Conservation (phyloP, 768 basidiomycete species). For the Candolleomyces eurysporus region DNA sequence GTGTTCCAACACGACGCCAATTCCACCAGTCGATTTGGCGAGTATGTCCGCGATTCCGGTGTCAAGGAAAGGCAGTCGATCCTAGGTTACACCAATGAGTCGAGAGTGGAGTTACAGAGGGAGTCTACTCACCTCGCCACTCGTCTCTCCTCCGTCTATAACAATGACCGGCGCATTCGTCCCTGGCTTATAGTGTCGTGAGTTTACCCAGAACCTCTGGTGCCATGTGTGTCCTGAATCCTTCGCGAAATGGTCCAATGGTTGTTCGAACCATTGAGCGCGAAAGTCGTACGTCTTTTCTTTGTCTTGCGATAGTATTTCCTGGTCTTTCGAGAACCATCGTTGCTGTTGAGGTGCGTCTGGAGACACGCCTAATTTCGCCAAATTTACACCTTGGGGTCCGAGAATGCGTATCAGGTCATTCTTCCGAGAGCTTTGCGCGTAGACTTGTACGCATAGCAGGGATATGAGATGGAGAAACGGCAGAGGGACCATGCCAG, state of each 20-base stretch:
- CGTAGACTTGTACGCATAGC: background rate
- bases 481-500: background rate
- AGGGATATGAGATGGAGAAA: background rate
- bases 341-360: slow-evolving; percentile 18
- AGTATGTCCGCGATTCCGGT: slow-evolving; percentile 87
- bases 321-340: slow-evolving; percentile 11
- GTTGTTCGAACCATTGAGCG: slow-evolving; percentile 76
- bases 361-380: slow-evolving; percentile 43
- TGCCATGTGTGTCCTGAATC: slow-evolving; percentile 60
- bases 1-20: slow-evolving; percentile 91
- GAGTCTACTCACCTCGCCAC: slow-evolving; percentile 56
- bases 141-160: slow-evolving; percentile 92
- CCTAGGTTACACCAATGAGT: slow-evolving; percentile 22
- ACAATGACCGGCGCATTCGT: slow-evolving; percentile 82
- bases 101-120: background rate
- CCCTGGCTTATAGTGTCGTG: slow-evolving; percentile 71
- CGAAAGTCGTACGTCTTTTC: slow-evolving; percentile 40
- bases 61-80: slow-evolving; percentile 59
- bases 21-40: slow-evolving; percentile 78
- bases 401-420: slow-evolving; percentile 30
- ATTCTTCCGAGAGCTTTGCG: background rate
- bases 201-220: slow-evolving; percentile 93
- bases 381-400: slow-evolving; percentile 64
- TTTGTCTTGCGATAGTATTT: background rate
- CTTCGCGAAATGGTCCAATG: slow-evolving; percentile 76